Base-by-base conservation (phyloP, 2,329 filamentous ascomycete genomes). In the Penicillium palitans region DNA sequence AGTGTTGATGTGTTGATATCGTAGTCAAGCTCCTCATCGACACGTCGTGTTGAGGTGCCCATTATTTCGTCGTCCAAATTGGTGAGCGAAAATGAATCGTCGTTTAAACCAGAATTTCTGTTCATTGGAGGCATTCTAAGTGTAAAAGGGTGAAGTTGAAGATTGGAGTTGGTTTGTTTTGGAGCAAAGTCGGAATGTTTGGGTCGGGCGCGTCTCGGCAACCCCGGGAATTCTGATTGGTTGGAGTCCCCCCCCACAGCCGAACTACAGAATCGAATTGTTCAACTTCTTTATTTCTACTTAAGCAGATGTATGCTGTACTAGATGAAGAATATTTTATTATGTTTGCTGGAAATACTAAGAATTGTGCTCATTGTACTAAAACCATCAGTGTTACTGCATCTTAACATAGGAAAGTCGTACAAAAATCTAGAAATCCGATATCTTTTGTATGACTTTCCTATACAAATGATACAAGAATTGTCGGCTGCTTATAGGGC, bases 1-100 rank as follows among this genome's bases (percentile, higher is more conserved):
- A 81, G 70, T 13, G 77, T 78, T 10, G 80, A 81, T 27, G 77
- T 79, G 63, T 79, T 71, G 52, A 82, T 77, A 33, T 72, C 73
- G 58, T 75, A 78, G 33, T 80, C 75, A 8, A 72, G 73, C 45
- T 79, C 75, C 31, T 77, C 68, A 44, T 72, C 68, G 35, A 58
- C 55, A 42, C 55, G 55, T 48, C 55, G 55, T 66, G 67, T 49
- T 62, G 62, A 50, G 58, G 54, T 66, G 66, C 70, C 52, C 66
- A 67, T 55, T 65, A 71, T 60, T 46, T 75, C 72, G 5, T 70
- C 71, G 44, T 75, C 70, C 55, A 75, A 73, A 56, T 72, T 68
- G 10, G 72, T 70, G n/a, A 61, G 52, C 12, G 49, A 54, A 33
- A 58, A 55, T 31, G 56, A 58, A 45, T 58, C 51, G 24, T 55